Evolutionary conservation across 305 asterid species (phyloP), one percentile per base, ranked within the genome.

Genomic region (Fraxinus greggii): DNA sequence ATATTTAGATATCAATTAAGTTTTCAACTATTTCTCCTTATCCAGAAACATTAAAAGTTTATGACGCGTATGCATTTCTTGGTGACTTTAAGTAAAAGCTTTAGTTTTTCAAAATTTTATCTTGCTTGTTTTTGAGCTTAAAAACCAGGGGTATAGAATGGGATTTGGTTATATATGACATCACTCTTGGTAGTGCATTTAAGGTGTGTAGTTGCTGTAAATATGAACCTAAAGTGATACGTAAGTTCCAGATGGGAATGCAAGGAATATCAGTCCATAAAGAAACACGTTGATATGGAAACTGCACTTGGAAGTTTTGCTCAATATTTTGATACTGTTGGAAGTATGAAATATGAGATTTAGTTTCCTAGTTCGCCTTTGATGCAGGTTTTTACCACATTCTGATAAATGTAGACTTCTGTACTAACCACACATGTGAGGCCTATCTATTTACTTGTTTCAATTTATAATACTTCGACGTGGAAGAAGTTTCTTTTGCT

Each of bases 141-240:
- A 21, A 59, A 59, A 7, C 26, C 69, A 21, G 28, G 69, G 33
- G 6, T 63, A 63, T 12, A 26, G 74, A 67, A 67, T 28, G 36
- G 2, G 74, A 67, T 33, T 67, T 23, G 1, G 70, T 81, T 32
- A 61, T 48, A 61, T 33, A 12, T 32, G 17, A 56, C 78, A 89
- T 86, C 90, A 90, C 87, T 88, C 91, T 90, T 90, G 90, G 90
- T 89, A 81, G 80, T 83, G 76, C 85, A 73, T 87, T 13, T 83
- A 72, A 89, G 91, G 31, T 67, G 89, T 78, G 86, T 82, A 69
- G 81, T 81, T 86, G 91, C 91, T 82, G 90, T 90, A 90, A 89
- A 89, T 85, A 83, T 86, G 92, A 92, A 87, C 88, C 65, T 6
- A 89, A 51, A 86, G 36, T 17, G 51, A 89, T 42, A n/a, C 76